phyloP scores from a whole-genome alignment of 495 filamentous ascomycete species.

The Podospora anserina region DNA sequence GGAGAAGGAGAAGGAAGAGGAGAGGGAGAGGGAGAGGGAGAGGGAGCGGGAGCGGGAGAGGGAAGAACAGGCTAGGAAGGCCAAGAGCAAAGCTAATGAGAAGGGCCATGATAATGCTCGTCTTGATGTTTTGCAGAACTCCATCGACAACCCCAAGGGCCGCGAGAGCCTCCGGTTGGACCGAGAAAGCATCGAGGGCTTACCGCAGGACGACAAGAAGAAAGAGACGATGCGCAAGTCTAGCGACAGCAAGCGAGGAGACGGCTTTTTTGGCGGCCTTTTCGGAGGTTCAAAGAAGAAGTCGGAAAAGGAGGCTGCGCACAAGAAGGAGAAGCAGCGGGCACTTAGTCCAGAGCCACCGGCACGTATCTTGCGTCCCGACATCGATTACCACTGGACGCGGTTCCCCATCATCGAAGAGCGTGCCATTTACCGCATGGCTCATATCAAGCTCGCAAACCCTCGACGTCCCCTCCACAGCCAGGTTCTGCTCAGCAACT shows the following conservation, averaged over 20 bases:
- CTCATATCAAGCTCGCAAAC: conserved; percentile 97
- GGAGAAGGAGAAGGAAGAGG: conserved; percentile 62
- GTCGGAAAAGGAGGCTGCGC: conserved; percentile 59
- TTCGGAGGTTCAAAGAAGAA: conserved; percentile 84
- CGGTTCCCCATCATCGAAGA: conserved; percentile 95
- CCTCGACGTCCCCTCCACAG: conserved; percentile 88
- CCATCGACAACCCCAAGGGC: conserved; percentile 68
- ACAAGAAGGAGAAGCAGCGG: conserved; percentile 70
- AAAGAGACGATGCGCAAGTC: conserved; percentile 75
- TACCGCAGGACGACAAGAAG: conserved; percentile 82
- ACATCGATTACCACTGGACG: conserved; percentile 93
- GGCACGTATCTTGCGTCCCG: conserved; percentile 66
- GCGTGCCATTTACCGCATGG: conserved; percentile 96
- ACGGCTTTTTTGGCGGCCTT: conserved; percentile 77
- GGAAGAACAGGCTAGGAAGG: conserved; percentile 53
- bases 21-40: conserved; percentile 59
- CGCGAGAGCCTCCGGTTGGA: conserved; percentile 81
- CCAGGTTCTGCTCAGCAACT: conserved; percentile 96
- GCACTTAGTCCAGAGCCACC: conserved; percentile 79
- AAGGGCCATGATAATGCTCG: conserved; percentile 69
- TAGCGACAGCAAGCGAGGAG: conserved; percentile 81
- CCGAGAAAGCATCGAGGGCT: conserved; percentile 67
- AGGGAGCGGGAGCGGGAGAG: conserved; percentile 53
- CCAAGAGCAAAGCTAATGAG: conserved; percentile 56
- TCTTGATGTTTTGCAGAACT: conserved; percentile 75